Evolutionary conservation across 305 asterid genomes (phyloP), one percentile per base, ranked within the genome.

Genomic region (Fraxinus baroniana): DNA sequence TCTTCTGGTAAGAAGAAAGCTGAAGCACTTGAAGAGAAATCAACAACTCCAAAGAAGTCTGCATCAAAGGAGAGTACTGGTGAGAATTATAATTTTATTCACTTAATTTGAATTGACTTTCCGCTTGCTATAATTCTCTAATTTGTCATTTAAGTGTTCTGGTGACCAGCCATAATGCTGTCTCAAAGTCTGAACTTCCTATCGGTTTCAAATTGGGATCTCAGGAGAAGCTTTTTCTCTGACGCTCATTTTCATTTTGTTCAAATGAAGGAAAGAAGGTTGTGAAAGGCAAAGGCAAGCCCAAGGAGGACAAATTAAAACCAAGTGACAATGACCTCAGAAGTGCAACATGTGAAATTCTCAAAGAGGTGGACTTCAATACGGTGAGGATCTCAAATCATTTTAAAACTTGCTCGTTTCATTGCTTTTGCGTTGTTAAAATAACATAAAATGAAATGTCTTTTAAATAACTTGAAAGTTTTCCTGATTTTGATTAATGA

Each of bases 311-410:
- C 74, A 84, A 82, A 80, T 30, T 73, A 49, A 84, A 81, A 83
- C 97, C 93, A 68, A 89, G 79, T 20, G 97, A 93, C 57, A 84
- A 88, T 78, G 93, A 91, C 68, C 90, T 94, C 32, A 87, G 88
- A 71, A 76, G 35, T 77, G 90, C 90, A 1, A 87, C 91, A 35
- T 87, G 91, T 88, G 92, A 89, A 84, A 88, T 89, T 82, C 97
- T 94, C 79, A 92, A 91, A 88, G 94, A 89, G 86, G 97, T 92
- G 4, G 97, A 94, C 88, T 93, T 94, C 87, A 92, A 86, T 81
- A 91, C 89, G 87, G 94, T 88, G 57, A 86, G 60, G 91, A 33
- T 80, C 62, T 32, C 60, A 17, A 49, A 35, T 62, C 78, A 73
- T 86, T 57, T n/a, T 28, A 22, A 66, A 26, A 26, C 32, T 13